These are phyloP conservation scores for Barnettozyma californica DNA, from an alignment of 805 yeast species.

Conservation along the genomic window DNA sequence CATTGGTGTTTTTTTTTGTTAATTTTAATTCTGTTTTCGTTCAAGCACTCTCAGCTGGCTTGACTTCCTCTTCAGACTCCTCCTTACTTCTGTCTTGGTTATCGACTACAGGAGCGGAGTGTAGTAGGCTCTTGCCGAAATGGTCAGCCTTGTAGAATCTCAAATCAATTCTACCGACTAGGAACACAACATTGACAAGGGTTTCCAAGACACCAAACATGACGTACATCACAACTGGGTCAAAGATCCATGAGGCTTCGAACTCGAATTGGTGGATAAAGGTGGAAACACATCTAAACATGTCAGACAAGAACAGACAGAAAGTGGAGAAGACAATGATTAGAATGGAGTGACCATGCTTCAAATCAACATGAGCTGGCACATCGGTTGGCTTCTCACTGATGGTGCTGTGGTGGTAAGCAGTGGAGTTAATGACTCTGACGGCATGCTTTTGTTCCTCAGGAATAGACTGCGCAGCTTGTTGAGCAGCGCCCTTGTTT, in stretches of 20 bases:
- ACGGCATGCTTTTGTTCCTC: conserved; percentile 36
- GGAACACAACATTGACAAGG: conserved; percentile 47
- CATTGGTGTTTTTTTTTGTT: too few species aligned
- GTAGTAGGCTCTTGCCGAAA: conserved; percentile 11
- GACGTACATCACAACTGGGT: conserved; percentile 60
- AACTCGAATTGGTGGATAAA: conserved; percentile 31
- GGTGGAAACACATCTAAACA: conserved; percentile 44
- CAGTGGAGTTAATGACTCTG: conserved; percentile 58
- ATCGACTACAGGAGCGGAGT: background rate
- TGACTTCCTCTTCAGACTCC: background rate
- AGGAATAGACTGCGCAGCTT: conserved; percentile 36
- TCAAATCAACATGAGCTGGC: background rate
- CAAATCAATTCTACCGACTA: conserved; percentile 65
- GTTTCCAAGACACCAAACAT: conserved; percentile 67
- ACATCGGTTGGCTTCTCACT: conserved; percentile 14
- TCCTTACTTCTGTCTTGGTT: background rate
- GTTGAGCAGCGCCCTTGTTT: conserved; percentile 42
- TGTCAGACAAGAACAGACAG: conserved; percentile 44
- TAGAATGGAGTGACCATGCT: conserved; percentile 33
- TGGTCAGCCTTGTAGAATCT: conserved; percentile 77
- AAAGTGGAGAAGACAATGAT: conserved; percentile 41
- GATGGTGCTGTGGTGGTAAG: conserved; percentile 31
- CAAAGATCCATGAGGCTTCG: conserved; percentile 39
- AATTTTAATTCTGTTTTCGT: too few species aligned
- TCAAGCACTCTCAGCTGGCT: background rate